Evolutionary conservation across 2,329 filamentous ascomycete species (phyloP).

Genomic region (Aspergillus texensis): DNA sequence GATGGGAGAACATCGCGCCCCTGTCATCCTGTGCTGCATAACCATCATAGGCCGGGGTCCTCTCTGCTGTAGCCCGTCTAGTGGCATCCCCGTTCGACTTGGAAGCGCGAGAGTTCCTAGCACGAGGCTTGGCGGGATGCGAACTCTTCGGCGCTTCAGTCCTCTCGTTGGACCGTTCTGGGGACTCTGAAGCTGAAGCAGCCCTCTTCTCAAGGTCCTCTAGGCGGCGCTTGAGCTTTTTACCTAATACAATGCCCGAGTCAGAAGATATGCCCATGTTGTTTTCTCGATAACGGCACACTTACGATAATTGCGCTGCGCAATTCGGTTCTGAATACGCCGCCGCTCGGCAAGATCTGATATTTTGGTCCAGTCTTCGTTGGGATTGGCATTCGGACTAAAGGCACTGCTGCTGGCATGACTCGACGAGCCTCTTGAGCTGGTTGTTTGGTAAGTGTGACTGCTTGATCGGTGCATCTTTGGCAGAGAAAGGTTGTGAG

Average conservation of each 20-base stretch:
- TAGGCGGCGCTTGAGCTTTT: slow-evolving; percentile 69
- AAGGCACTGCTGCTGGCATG: slow-evolving; percentile 91
- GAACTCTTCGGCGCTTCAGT: slow-evolving; percentile 42
- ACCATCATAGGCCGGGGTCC: slow-evolving; percentile 38
- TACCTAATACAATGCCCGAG: slow-evolving; percentile 46
- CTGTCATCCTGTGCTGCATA: slow-evolving; percentile 50
- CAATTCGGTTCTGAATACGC: slow-evolving; percentile 96
- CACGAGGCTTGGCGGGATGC: slow-evolving; percentile 27
- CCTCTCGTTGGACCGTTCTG: slow-evolving; percentile 60
- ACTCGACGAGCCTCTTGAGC: slow-evolving; percentile 67
- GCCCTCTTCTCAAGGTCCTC: slow-evolving; percentile 66
- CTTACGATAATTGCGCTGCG: slow-evolving; percentile 94
- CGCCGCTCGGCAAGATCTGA: slow-evolving; percentile 92
- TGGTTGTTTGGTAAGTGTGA: slow-evolving; percentile 31
- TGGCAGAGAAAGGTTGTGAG: slow-evolving; percentile 5
- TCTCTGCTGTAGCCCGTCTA: slow-evolving; percentile 28
- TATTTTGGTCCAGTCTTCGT: slow-evolving; percentile 99
- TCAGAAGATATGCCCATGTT: neutral
- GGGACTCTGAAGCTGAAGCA: slow-evolving; percentile 63
- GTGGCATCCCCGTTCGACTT: slow-evolving; percentile 32
- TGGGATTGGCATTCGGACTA: slow-evolving; percentile 89
- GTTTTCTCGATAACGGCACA: slow-evolving; percentile 24
- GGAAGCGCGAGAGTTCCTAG: slow-evolving; percentile 27
- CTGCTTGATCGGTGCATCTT: slow-evolving; percentile 38
- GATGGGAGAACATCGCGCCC: slow-evolving; percentile 57